Conservation (phyloP, 208 protist genomes). For the Leishmania tarentolae region DNA sequence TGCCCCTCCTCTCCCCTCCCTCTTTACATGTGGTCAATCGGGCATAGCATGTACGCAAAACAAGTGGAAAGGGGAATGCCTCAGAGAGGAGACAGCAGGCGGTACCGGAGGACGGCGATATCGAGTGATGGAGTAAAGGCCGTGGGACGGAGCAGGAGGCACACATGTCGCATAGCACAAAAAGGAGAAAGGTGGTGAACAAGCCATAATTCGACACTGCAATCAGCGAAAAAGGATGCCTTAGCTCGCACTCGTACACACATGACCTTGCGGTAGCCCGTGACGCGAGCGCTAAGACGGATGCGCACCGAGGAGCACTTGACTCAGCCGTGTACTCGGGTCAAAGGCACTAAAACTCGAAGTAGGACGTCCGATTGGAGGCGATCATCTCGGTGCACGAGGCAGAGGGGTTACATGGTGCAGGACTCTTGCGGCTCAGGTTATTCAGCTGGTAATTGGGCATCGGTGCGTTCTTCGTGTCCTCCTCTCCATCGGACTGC, state of each 20-base stretch:
- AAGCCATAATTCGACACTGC: background rate
- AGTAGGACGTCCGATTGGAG: slow-evolving; percentile 19
- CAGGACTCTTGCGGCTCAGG: slow-evolving; percentile 24
- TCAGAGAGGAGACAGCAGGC: background rate
- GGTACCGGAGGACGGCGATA: background rate
- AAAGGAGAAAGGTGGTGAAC: background rate
- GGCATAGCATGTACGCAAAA: background rate
- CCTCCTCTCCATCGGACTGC: slow-evolving; percentile 25
- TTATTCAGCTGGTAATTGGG: slow-evolving; percentile 16
- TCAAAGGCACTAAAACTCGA: slow-evolving; percentile 21
- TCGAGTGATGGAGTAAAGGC: background rate
- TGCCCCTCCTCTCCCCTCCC: too few species aligned
- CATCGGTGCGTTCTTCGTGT: slow-evolving; percentile 4
- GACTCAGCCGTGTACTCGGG: background rate
- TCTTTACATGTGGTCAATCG: background rate
- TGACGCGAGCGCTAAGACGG: background rate
- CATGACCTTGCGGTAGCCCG: background rate
- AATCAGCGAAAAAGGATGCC: background rate
- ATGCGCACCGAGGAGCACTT: background rate
- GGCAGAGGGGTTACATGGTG: slow-evolving; percentile 25
- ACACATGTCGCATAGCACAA: too few species aligned
- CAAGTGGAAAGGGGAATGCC: background rate
- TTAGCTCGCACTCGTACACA: background rate
- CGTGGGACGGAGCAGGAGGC: too few species aligned
- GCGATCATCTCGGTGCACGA: slow-evolving; percentile 11